phyloP scores from a whole-genome alignment of 1,284 basidiomycete species.

The Boletellus deceptivus region DNA sequence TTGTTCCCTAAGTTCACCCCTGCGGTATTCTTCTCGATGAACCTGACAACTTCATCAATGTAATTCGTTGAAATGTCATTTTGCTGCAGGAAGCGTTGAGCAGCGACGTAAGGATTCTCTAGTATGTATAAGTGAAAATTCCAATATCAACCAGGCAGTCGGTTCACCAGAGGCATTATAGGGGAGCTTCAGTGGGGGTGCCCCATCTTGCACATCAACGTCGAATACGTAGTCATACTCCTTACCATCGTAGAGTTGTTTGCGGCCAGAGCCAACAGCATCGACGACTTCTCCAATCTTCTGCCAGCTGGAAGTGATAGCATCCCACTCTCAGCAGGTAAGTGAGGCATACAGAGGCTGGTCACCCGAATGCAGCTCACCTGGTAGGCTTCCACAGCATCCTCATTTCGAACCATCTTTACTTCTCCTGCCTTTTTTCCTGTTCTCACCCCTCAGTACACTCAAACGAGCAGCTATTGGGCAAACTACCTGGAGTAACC shows the following conservation, averaged over 20 bases:
- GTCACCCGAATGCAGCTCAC: slow-evolving; percentile 39
- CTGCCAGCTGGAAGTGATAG: slow-evolving; percentile 69
- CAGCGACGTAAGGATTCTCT: slow-evolving; percentile 94
- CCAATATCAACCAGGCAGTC: slow-evolving; percentile 1
- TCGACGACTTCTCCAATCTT: slow-evolving; percentile 97
- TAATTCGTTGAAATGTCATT: slow-evolving; percentile 86
- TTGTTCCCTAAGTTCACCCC: slow-evolving; percentile 68
- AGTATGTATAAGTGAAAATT: slow-evolving; percentile 6
- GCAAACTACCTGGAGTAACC: slow-evolving; percentile 54
- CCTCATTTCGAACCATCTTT: slow-evolving; percentile 82
- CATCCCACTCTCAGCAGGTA: slow-evolving; percentile 66
- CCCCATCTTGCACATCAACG: slow-evolving; percentile 93
- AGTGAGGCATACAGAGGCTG: neutral
- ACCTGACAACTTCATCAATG: slow-evolving; percentile 88
- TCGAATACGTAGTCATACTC: slow-evolving; percentile 99
- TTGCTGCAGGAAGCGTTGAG: slow-evolving; percentile 82
- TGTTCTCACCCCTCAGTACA: slow-evolving; percentile 29
- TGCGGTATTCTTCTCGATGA: slow-evolving; percentile 90
- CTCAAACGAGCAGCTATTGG: neutral
- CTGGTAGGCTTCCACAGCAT: slow-evolving; percentile 85
- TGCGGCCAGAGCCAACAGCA: slow-evolving; percentile 83
- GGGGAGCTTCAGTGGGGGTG: slow-evolving; percentile 90
- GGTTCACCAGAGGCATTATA: slow-evolving; percentile 82
- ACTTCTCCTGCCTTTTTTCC: slow-evolving; percentile 92
- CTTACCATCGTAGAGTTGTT: slow-evolving; percentile 86